Conservation (phyloP, 495 filamentous ascomycete species). For the Trichoderma asperelloides region DNA sequence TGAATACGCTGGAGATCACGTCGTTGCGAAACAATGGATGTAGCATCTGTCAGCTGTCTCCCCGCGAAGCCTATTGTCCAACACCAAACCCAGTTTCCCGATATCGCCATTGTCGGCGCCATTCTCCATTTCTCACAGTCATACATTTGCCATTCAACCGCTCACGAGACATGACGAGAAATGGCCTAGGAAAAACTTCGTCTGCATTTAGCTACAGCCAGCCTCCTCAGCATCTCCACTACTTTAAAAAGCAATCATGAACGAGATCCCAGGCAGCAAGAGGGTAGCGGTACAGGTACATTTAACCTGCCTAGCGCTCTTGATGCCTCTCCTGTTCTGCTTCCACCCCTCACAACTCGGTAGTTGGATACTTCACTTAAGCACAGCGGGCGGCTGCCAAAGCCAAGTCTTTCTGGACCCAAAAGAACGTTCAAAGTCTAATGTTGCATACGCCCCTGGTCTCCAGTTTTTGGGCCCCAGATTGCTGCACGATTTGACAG, state of each 20-base stretch:
- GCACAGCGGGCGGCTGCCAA: not conserved
- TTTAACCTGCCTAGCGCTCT: not conserved
- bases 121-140: not conserved
- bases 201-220: not conserved
- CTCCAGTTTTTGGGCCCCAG: not conserved
- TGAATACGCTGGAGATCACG: not conserved
- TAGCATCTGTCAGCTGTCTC: not conserved
- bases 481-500: conserved; percentile 4
- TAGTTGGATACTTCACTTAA: not conserved
- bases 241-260: not conserved
- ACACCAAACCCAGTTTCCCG: not conserved
- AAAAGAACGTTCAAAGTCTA: not conserved
- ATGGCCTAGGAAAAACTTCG: not conserved
- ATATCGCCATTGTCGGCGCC: not conserved
- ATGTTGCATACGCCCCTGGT: not conserved
- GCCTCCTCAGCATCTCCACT: not conserved
- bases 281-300: not conserved
- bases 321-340: not conserved
- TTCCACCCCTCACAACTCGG: not conserved
- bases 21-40: not conserved
- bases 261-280: not conserved
- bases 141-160: not conserved
- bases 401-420: not conserved
- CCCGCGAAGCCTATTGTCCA: not conserved
- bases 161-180: not conserved